phyloP scores from a whole-genome alignment of 2,329 filamentous ascomycete genomes.

The Albifimbria verrucaria region DNA sequence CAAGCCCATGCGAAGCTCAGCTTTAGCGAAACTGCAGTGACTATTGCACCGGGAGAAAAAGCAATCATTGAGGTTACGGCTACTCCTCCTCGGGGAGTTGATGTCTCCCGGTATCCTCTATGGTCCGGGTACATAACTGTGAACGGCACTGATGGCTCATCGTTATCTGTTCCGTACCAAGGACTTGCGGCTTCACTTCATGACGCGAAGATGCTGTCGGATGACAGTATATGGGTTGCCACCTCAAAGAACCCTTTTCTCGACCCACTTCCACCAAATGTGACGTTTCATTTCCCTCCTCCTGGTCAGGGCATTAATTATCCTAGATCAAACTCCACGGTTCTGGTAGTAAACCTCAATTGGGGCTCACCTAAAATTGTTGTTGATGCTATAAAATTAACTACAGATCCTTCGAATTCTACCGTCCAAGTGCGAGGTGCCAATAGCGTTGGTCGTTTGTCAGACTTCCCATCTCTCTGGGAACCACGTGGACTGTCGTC shows the following conservation, averaged over 20 bases:
- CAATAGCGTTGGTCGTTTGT: not conserved
- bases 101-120: conserved; percentile 29
- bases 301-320: not conserved
- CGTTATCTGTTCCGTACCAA: conserved; percentile 34
- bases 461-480: not conserved
- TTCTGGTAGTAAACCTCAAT: not conserved
- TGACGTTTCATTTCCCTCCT: not conserved
- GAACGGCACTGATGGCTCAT: conserved; percentile 28
- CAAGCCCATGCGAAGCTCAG: conserved; percentile 19
- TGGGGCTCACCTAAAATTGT: not conserved
- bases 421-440: not conserved
- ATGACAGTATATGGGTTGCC: not conserved
- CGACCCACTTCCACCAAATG: not conserved
- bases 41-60: conserved; percentile 20
- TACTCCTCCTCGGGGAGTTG: conserved; percentile 22
- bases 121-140: conserved; percentile 41
- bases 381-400: not conserved
- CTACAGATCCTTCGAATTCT: not conserved
- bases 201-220: not conserved
- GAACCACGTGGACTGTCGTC: not conserved
- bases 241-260: not conserved
- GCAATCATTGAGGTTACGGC: conserved; percentile 27
- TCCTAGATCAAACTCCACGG: not conserved
- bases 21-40: conserved; percentile 33
- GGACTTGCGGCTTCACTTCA: conserved; percentile 24